Base-by-base conservation (phyloP, 1,284 basidiomycete species). In the Puccinia brachypodii region DNA sequence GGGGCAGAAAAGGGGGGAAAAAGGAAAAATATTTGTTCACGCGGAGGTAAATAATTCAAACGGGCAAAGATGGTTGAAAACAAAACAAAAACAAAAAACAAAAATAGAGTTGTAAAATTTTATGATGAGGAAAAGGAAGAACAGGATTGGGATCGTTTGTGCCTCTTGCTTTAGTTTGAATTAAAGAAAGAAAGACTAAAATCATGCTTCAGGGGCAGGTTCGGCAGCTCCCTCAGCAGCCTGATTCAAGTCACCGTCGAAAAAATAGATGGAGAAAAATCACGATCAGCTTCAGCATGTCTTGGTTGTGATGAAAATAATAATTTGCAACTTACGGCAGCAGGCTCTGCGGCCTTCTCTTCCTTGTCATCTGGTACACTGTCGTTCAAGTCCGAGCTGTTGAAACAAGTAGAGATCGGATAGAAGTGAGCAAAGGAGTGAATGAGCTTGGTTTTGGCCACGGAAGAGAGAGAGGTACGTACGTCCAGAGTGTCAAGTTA, bases 401-500 rank as follows among this genome's bases (percentile, higher is more conserved):
- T 8, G 58, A 13, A 40, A 28, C 28, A 64, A 64, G 53, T 14
- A 36, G n/a, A 28, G 36, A 42, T 42, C 31, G 22, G 58, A 58
- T 36, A 22, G 40, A 64, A 40, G 33, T 31, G 44, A 56, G 47
- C 31, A 73, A 22, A 28, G 47, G 28, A 73, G 28, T 31, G 40
- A n/a, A 62, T 60, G 8, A 50, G 7, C 6, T n/a, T 1, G 9
- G n/a, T n/a, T n/a, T n/a, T n/a, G n/a, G n/a, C n/a, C n/a, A 58
- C 38, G 13, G 13, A 31, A 16, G 22, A n/a, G 44, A 66, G 11
- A 16, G 66, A 14, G 33, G 53, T 44, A 68, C 79, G 28, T 74
- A 84, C 68, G 85, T 86, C 85, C 85, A 86, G 68, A 88, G 87
- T 58, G 87, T 88, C 56, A 88, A 84, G 86, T 88, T 88, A 85